These are phyloP conservation scores for Boletus rufocinnamomeus DNA, from an alignment of 768 basidiomycete genomes.

Conservation along the genomic window DNA sequence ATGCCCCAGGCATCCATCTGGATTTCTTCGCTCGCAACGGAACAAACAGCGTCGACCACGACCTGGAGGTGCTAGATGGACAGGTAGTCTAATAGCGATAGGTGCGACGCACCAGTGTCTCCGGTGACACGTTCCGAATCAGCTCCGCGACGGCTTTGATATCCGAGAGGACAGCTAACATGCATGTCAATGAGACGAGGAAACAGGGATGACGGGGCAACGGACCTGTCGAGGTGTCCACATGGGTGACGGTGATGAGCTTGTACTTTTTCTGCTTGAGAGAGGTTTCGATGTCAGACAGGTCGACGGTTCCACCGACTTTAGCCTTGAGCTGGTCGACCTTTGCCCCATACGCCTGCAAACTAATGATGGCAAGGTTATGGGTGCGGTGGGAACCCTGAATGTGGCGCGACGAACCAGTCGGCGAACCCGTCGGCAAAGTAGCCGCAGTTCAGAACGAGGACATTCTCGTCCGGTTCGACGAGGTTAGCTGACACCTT, in stretches of 20 bases:
- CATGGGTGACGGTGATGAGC: conserved; percentile 90
- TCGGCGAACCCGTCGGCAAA: conserved; percentile 91
- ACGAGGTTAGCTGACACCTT: conserved; percentile 90
- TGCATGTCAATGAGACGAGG: not conserved
- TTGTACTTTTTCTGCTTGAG: conserved; percentile 84
- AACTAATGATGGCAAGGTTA: conserved; percentile 41
- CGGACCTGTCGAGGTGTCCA: conserved; percentile 83
- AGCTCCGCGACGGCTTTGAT: conserved; percentile 73
- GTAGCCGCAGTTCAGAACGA: conserved; percentile 90
- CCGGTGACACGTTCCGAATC: conserved; percentile 76
- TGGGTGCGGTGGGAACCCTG: not conserved
- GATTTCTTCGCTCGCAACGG: conserved; percentile 95
- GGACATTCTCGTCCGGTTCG: conserved; percentile 73
- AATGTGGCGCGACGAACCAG: conserved; percentile 51
- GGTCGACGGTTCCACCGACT: conserved; percentile 73
- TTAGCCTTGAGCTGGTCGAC: conserved; percentile 83
- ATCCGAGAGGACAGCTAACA: conserved; percentile 78
- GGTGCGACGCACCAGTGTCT: conserved; percentile 63
- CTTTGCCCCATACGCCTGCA: conserved; percentile 85
- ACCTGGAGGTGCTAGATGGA: conserved; percentile 44
- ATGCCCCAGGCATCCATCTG: conserved; percentile 91
- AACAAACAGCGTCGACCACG: conserved; percentile 91
- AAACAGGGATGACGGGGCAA: not conserved
- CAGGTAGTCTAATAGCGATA: not conserved
- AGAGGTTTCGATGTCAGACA: conserved; percentile 62